Evolutionary conservation across 2,329 filamentous ascomycete genomes (phyloP).

Genomic region (Botrytis deweyae): DNA sequence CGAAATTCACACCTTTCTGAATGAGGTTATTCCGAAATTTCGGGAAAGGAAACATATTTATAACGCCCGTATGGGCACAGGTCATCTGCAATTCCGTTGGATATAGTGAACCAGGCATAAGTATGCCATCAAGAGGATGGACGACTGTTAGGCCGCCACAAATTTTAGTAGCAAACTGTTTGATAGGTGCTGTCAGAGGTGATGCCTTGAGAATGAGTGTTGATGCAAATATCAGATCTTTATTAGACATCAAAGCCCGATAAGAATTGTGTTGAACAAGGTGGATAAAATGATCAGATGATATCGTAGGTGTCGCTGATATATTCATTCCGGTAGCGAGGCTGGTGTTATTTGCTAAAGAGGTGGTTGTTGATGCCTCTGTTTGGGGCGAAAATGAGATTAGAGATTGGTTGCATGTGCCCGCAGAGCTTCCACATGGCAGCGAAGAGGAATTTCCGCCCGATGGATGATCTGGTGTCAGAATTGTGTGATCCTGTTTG

Average conservation of each 20-base stretch:
- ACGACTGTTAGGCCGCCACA: constrained; percentile 23
- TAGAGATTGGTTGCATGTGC: neutral
- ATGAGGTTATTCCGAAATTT: constrained; percentile 32
- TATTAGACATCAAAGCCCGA: constrained; percentile 26
- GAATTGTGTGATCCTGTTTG: constrained; percentile 8
- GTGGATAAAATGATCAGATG: constrained; percentile 28
- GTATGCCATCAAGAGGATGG: constrained; percentile 13
- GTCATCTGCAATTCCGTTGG: neutral
- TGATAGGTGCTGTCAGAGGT: constrained; percentile 17
- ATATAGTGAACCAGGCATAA: neutral
- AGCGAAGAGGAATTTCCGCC: neutral
- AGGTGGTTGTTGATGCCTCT: neutral
- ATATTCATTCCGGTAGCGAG: neutral
- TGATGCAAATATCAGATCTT: constrained; percentile 22
- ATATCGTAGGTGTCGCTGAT: constrained; percentile 17
- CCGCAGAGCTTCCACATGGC: neutral
- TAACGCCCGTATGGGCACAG: constrained; percentile 20
- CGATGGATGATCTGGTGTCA: neutral
- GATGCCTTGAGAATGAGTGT: constrained; percentile 17
- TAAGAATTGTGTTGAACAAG: constrained; percentile 29
- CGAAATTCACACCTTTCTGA: constrained; percentile 23
- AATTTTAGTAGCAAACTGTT: constrained; percentile 19
- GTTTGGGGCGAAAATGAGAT: neutral
- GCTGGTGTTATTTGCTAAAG: neutral
- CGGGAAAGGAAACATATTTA: constrained; percentile 30